Base-by-base conservation (phyloP, 2,329 filamentous ascomycete genomes). In the Fusarium staphyleae region DNA sequence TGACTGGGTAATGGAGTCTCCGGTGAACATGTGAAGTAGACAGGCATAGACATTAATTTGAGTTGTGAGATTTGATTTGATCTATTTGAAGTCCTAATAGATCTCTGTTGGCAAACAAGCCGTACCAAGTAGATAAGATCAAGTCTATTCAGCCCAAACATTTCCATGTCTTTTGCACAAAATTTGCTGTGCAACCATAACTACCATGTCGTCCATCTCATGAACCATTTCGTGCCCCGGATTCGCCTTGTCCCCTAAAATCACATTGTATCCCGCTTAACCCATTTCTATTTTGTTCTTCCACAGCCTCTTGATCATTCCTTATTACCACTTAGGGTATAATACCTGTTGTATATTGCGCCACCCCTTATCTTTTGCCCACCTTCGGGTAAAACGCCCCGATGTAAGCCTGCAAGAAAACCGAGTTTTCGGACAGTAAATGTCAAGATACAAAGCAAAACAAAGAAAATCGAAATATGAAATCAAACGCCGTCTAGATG, bases 401-500 rank as follows among this genome's bases (percentile, higher is more conserved):
- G 6, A 60, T 60, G 55, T 49, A 52, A 52, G 15, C 50, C 41
- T 52, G 35, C 40, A 50, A n/a, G 49, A 22, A 22, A 36, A 32
- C 40, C 16, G 47, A 41, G 40, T 39, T 40, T 32, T 41, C 44
- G 33, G n/a, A n/a, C 43, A 35, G 49, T 48, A 36, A 45, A 48
- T 48, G 26, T 32, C 47, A 44, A 36, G 41, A 52, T 24, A 11
- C 24, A 41, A 43, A 37, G 33, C 22, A 42, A 24, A 19, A 19
- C 44, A 40, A 50, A 13, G 11, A 3, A 29, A 29, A 4, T 42
- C 30, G 5, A 37, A 46, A 49, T 13, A 36, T 33, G 33, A 47
- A 46, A 57, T 32, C 24, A 50, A 66, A 65, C 65, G 61, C 65
- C 61, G 34, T 63, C 26, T 50, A 60, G 36, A 60, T 56, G 42